Conservation (phyloP, 2,329 filamentous ascomycete genomes). For the Pseudocercospora macadamiae region DNA sequence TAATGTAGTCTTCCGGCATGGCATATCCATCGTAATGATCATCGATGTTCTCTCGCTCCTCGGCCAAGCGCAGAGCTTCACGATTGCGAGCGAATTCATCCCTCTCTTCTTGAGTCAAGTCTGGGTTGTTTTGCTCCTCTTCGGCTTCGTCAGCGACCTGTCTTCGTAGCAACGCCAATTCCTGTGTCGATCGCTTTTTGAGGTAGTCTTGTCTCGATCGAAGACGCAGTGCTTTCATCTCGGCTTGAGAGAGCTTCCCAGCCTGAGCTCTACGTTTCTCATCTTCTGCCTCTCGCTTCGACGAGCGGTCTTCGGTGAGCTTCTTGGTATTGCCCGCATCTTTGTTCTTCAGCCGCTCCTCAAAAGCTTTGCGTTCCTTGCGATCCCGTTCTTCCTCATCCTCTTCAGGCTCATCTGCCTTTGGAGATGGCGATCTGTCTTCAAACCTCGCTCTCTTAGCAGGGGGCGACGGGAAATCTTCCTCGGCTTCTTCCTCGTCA, state of each 20-base stretch:
- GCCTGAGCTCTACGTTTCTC: conserved; percentile 65
- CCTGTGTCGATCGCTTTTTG: conserved; percentile 86
- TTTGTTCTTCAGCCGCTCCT: conserved; percentile 72
- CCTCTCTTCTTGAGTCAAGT: conserved; percentile 76
- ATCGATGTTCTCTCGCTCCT: conserved; percentile 84
- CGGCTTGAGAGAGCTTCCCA: conserved; percentile 66
- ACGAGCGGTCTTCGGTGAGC: conserved; percentile 62
- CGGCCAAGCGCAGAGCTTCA: conserved; percentile 59
- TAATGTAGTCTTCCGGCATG: conserved; percentile 94
- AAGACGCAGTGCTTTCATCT: conserved; percentile 79
- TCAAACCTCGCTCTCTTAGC: conserved; percentile 72
- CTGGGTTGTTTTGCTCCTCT: conserved; percentile 73
- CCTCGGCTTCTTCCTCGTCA: conserved; percentile 57
- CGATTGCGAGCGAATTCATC: conserved; percentile 87
- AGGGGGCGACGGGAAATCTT: conserved; percentile 68
- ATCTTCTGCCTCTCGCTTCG: conserved; percentile 44
- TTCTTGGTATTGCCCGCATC: conserved; percentile 73
- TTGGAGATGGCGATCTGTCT: conserved; percentile 49
- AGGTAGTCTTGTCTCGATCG: conserved; percentile 90
- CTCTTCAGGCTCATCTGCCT: conserved; percentile 32
- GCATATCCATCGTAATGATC: conserved; percentile 90
- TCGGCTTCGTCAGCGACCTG: conserved; percentile 87
- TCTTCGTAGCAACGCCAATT: conserved; percentile 80
- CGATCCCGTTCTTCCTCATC: conserved; percentile 62
- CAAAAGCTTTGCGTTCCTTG: conserved; percentile 76